Percentiles rank a stretch among this genome's conserved stretches.
phyloP scores from a whole-genome alignment of 441 rosid genomes.

The Biscutella auriculata region DNA sequence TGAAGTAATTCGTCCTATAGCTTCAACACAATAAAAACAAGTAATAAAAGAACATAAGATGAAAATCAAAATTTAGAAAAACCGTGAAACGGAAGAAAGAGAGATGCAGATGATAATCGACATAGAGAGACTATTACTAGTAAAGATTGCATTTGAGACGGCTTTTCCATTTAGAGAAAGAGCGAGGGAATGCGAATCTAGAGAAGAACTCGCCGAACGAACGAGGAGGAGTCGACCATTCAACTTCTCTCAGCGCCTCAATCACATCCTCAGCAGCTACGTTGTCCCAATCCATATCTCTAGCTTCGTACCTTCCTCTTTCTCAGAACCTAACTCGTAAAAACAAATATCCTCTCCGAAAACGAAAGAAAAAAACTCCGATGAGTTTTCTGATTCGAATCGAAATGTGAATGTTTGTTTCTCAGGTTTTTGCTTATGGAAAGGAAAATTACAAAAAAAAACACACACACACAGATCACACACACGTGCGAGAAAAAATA shows the following conservation, averaged over 20 bases:
- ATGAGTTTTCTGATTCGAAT: slow-evolving; percentile 10
- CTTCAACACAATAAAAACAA: slow-evolving; percentile 15
- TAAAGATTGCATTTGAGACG: slow-evolving; percentile 42
- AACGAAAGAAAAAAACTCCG: neutral
- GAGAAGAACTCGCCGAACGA: slow-evolving; percentile 32
- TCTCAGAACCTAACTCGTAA: neutral
- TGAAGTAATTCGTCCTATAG: slow-evolving; percentile 35
- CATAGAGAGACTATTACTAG: slow-evolving; percentile 21
- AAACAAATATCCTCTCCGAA: neutral
- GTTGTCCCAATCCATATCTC: slow-evolving; percentile 35
- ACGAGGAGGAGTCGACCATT: slow-evolving; percentile 36
- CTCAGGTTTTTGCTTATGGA: neutral
- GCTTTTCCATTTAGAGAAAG: slow-evolving; percentile 31
- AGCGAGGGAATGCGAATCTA: slow-evolving; percentile 32
- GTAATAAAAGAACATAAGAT: neutral
- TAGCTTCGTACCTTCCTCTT: neutral
- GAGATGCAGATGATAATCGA: neutral
- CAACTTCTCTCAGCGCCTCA: slow-evolving; percentile 36
- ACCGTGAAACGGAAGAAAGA: neutral
- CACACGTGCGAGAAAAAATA: neutral
- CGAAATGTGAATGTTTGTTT: slow-evolving; percentile 1
- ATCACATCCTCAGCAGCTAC: slow-evolving; percentile 36
- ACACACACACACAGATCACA: too few species aligned
- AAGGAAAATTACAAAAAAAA: too few species aligned
- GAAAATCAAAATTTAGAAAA: neutral